Evolutionary conservation across 2,329 filamentous ascomycete genomes (phyloP).

Genomic region (Hawksworthiomyces lignivorus): DNA sequence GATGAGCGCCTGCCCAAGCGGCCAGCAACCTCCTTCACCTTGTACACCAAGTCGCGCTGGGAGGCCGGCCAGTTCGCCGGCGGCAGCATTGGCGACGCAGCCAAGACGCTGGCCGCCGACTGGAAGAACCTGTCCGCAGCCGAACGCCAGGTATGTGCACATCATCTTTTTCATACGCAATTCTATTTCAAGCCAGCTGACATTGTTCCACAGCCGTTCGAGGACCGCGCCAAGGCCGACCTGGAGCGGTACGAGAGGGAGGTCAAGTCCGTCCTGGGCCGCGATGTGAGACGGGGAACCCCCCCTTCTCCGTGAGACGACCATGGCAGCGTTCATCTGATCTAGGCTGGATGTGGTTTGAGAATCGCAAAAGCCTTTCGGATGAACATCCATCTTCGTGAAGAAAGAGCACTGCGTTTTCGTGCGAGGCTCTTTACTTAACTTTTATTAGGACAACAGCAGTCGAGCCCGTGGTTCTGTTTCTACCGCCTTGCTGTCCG

Average conservation of each 20-base stretch:
- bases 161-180: too few species aligned
- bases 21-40: conserved; percentile 23
- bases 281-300: conserved; percentile 1
- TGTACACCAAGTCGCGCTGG: conserved; percentile 33
- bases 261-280: conserved; percentile 17
- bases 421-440: too few species aligned
- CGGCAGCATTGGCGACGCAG: conserved; percentile 12
- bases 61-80: conserved; percentile 20
- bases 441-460: too few species aligned
- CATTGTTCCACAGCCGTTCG: conserved; percentile 24
- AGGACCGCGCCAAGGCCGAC: conserved; percentile 24
- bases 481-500: too few species aligned
- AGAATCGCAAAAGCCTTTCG: too few species aligned
- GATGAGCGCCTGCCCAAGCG: conserved; percentile 43
- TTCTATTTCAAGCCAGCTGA: background rate
- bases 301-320: background rate
- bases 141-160: conserved; percentile 37
- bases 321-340: too few species aligned
- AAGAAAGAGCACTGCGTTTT: too few species aligned
- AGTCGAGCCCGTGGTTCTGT: too few species aligned
- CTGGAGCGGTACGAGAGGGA: conserved; percentile 25
- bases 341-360: too few species aligned
- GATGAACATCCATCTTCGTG: too few species aligned
- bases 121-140: conserved; percentile 36
- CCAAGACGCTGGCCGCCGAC: conserved; percentile 22